phyloP scores from a whole-genome alignment of 2,329 filamentous ascomycete genomes.

The Aureobasidium leucospermi region DNA sequence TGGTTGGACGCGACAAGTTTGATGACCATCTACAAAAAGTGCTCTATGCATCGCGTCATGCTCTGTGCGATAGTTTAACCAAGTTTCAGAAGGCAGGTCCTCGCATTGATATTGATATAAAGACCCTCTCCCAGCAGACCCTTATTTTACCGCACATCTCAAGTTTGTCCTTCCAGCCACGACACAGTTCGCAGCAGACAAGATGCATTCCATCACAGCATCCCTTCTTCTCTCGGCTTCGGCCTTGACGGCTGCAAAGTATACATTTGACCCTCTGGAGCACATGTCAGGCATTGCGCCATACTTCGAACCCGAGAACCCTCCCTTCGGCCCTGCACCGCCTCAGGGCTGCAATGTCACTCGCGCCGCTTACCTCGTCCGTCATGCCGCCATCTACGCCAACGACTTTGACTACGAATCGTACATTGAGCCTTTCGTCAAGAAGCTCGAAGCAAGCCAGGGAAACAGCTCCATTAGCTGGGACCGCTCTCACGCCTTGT shows the following conservation, averaged over 20 bases:
- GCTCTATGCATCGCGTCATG: neutral
- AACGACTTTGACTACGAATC: slow-evolving; percentile 47
- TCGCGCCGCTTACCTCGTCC: slow-evolving; percentile 41
- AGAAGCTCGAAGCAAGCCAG: slow-evolving; percentile 43
- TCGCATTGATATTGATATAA: neutral
- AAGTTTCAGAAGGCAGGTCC: neutral
- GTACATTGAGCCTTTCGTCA: slow-evolving; percentile 44
- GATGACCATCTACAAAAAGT: neutral
- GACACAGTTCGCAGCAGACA: neutral
- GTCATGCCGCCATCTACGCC: slow-evolving; percentile 45
- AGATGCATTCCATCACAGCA: slow-evolving; percentile 5
- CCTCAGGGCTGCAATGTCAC: slow-evolving; percentile 47
- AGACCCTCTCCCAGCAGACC: neutral
- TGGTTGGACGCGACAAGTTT: neutral
- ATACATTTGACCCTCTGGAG: slow-evolving; percentile 41
- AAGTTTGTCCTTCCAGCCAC: neutral
- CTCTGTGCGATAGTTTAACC: neutral
- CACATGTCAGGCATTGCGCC: slow-evolving; percentile 45
- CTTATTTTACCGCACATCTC: neutral
- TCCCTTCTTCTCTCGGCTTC: slow-evolving; percentile 10
- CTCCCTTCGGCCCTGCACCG: slow-evolving; percentile 39
- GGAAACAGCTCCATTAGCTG: slow-evolving; percentile 52
- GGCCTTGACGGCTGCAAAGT: slow-evolving; percentile 18
- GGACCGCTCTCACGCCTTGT: slow-evolving; percentile 47
- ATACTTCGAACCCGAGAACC: slow-evolving; percentile 43